A percentile compares a stretch with the other conserved stretches of the same genome.
Conservation (phyloP, 2,329 filamentous ascomycete species). For the Beauveria sp. region DNA sequence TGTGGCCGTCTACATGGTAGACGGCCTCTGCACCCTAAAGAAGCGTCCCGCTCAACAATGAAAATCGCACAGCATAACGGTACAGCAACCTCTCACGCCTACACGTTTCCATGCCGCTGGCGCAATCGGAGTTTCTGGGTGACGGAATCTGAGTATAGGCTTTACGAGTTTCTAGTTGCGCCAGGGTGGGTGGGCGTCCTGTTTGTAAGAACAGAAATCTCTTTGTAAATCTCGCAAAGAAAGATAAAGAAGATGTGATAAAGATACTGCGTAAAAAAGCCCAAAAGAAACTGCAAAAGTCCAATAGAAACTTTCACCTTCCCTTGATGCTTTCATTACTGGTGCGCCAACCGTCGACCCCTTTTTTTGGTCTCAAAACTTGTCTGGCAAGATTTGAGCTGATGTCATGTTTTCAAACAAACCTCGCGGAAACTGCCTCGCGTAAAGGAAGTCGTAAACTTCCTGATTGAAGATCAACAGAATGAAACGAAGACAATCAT, state of each 20-base stretch:
- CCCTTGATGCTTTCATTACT: not conserved
- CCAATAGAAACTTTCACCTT: not conserved
- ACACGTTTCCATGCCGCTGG: no score
- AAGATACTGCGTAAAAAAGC: not conserved
- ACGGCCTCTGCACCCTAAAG: no score
- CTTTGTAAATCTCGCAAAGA: conserved; percentile 12
- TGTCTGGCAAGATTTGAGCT: not conserved
- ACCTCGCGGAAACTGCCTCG: not conserved
- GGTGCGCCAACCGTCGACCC: not conserved
- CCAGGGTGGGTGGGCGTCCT: not conserved
- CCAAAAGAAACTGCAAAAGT: not conserved
- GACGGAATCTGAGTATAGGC: no score
- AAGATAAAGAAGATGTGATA: not conserved
- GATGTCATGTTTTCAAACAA: not conserved
- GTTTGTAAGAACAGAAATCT: not conserved
- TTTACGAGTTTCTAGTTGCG: not conserved
- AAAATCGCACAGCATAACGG: no score
- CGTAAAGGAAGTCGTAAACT: not conserved
- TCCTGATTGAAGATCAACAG: not conserved
- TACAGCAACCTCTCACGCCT: no score
- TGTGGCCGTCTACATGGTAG: no score
- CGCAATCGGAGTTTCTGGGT: no score
- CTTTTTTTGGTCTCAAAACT: not conserved
- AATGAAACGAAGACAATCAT: not conserved
- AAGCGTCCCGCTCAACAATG: no score